Evolutionary conservation across 768 basidiomycete genomes (phyloP), one percentile per base, ranked within the genome.

Genomic region (Hemileccinum impolitum): DNA sequence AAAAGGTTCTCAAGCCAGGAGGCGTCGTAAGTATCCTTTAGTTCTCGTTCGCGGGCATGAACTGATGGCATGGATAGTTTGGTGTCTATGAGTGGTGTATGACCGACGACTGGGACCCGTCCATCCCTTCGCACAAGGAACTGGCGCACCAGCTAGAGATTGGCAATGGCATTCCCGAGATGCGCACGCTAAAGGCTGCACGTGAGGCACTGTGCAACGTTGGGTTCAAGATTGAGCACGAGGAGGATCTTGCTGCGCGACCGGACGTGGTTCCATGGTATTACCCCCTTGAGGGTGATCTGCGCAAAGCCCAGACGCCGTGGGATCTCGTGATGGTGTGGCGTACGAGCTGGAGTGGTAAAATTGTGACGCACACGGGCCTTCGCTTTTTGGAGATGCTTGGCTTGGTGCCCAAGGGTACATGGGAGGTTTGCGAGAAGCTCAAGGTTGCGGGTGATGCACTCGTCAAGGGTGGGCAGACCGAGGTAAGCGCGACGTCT

Each of bases 11-110:
- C 60, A 98, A 97, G 74, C 95, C 95, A 1, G 95, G 94, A 72
- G 95, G 95, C 54, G 75, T 89, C 18, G 93, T 94, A 64, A 66
- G 90, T 80, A 25, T 48, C 40, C n/a, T 18, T 19, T 6, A 3
- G 2, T 38, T 53, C 4, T 17, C 11, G 23, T 44, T 6, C 4
- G 5, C 5, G 41, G 32, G 4, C 39, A 30, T n/a, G 41, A 2
- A 53, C 56, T 52, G 3, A 51, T 23, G 5, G 40, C 28, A 38
- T 34, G 43, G 35, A 1, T 53, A 94, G 89, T 96, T 96, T 69
- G 95, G 94, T 63, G 89, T 98, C 32, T 99, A 98, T 70, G 96
- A 98, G 67, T 99, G 95, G 95, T 86, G 84, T 70, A 97, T 99
- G 96, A 97, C 96, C 17, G 94, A 97, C 68, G 66, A 70, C 3